Evolutionary conservation across 176 grass and related monocot genomes (phyloP), one percentile per base, ranked within the genome.

Genomic region (Hyparrhenia diplandra): DNA sequence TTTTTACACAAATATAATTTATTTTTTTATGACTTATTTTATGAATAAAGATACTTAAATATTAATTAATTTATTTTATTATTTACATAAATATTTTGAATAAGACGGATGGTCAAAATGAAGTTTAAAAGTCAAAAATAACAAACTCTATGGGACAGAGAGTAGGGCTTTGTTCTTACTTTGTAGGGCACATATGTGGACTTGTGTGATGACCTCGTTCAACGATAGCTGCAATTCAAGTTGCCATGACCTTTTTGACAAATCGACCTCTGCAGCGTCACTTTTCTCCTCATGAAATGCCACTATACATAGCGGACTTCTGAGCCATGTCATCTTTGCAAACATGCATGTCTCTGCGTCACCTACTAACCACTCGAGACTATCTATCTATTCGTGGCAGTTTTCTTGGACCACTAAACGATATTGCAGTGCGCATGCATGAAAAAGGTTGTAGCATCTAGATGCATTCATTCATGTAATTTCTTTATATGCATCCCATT

Each of bases 211-310:
- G 45, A n/a, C n/a, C n/a, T 34, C 30, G 31, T 16, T 80, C 30
- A 42, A 68, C 30, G 14, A 64, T 74, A 68, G 16, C 54, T 52
- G 24, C 58, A 34, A 64, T 2, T 36, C 54, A 73, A 71, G 67
- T 73, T 78, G 80, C n/a, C 2, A 5, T 34, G 14, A 55, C 74
- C 64, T 83, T 32, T 64, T 83, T 87, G 72, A 87, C 65, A 49
- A 86, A 68, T 52, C 51, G 31, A 76, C 24, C 28, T 73, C 28
- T 73, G 13, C 36, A 51, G 13, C 78, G 49, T 32, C 31, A 32
- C 31, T 4, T 32, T 32, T 32, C 4, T 32, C 31, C 2, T 31
- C 36, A 27, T 63, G 54, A 77, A 75, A 32, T 20, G 43, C 14
- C 29, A 66, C 21, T 11, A 30, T 25, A 1, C 0, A 83, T 30